A percentile compares a stretch with the other conserved stretches of the same genome.
phyloP scores from a whole-genome alignment of 129 eudicot species.

The Arctium minus region DNA sequence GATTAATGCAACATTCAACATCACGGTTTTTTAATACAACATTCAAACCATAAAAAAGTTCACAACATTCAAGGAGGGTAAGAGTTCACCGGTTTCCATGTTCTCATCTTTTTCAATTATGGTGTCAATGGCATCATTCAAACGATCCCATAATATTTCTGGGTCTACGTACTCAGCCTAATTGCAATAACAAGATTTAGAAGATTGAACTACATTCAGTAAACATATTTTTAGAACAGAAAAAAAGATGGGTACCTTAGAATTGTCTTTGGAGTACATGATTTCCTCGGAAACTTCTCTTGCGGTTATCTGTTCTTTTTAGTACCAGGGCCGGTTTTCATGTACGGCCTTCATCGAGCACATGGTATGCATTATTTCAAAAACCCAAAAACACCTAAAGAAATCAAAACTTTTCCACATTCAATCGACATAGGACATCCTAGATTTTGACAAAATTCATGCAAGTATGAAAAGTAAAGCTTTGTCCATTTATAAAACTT shows the following conservation, averaged over 20 bases:
- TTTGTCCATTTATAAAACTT: too few species aligned
- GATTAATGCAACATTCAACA: too few species aligned
- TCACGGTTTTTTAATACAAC: too few species aligned
- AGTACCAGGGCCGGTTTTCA: conserved; percentile 54
- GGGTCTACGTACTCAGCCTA: conserved; percentile 75
- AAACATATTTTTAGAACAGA: background rate
- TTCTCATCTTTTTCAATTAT: conserved; percentile 80
- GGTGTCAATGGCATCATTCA: conserved; percentile 82
- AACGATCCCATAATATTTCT: conserved; percentile 78
- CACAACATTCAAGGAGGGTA: too few species aligned
- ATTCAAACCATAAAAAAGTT: too few species aligned
- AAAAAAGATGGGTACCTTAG: conserved; percentile 55
- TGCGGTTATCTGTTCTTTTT: conserved; percentile 92
- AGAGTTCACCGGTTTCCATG: conserved; percentile 68
- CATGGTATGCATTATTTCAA: conserved; percentile 29
- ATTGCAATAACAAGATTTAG: background rate
- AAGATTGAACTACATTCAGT: background rate
- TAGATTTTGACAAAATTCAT: too few species aligned
- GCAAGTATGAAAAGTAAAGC: too few species aligned
- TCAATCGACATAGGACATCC: conserved; percentile 58
- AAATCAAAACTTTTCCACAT: background rate
- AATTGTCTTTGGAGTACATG: conserved; percentile 95
- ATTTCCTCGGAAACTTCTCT: conserved; percentile 96
- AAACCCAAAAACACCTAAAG: background rate
- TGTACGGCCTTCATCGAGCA: conserved; percentile 67